Evolutionary conservation across 495 filamentous ascomycete genomes (phyloP).

Genomic region (Bathelium albidoporum): DNA sequence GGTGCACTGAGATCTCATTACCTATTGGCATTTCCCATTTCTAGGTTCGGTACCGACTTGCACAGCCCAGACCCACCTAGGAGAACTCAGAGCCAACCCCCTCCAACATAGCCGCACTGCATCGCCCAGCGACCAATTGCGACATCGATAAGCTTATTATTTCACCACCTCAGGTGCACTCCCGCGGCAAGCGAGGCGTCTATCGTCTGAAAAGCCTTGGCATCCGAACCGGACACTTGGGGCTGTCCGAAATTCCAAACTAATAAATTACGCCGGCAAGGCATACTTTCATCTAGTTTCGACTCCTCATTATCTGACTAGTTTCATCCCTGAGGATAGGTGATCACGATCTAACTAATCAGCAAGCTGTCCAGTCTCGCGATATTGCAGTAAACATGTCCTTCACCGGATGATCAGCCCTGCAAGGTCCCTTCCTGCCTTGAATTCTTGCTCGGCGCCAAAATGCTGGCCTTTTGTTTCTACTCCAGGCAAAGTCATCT

Average conservation of each 20-base stretch:
- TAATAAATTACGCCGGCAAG: no score
- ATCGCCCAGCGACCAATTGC: neutral
- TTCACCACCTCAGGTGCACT: neutral
- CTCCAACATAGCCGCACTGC: neutral
- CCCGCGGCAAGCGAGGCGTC: neutral
- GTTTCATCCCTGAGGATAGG: constrained; percentile 3
- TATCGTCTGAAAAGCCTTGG: constrained; percentile 1
- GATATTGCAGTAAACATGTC: constrained; percentile 47
- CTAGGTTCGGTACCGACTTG: no score
- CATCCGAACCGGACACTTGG: neutral
- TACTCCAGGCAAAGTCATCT: constrained; percentile 25
- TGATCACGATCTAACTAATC: neutral
- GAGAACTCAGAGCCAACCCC: no score
- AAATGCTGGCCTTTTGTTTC: constrained; percentile 27
- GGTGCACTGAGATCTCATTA: no score
- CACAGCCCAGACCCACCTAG: no score
- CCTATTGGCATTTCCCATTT: no score
- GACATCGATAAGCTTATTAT: neutral
- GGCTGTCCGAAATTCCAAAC: no score
- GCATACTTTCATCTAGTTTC: neutral
- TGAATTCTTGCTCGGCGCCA: constrained; percentile 20
- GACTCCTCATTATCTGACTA: neutral
- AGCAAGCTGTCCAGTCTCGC: constrained; percentile 46
- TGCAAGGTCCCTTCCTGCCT: constrained; percentile 26
- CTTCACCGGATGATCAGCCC: constrained; percentile 34